A percentile compares a stretch with the other conserved stretches of the same genome.
phyloP scores from a whole-genome alignment of 257 asterid genomes.

The Schizonepeta tenuifolia region DNA sequence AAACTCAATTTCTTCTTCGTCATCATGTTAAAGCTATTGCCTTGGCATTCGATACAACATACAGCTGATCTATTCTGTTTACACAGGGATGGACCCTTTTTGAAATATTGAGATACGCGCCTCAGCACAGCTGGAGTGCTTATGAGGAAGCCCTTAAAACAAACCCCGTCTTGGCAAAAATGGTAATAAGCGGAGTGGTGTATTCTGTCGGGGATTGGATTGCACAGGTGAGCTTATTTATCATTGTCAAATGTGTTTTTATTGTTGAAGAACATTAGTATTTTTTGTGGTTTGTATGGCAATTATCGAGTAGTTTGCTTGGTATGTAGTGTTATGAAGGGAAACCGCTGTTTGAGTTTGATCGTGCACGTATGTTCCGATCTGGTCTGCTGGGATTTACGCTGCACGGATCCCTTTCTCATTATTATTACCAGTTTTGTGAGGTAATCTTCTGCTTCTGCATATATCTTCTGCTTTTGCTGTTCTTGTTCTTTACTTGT shows the following conservation, averaged over 20 bases:
- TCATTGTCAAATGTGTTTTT: neutral
- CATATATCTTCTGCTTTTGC: neutral
- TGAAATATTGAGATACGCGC: constrained; percentile 84
- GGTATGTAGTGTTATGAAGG: constrained; percentile 79
- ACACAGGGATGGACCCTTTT: constrained; percentile 82
- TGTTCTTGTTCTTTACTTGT: constrained; percentile 8
- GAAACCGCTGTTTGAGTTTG: constrained; percentile 78
- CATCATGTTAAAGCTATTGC: neutral
- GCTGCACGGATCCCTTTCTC: constrained; percentile 89
- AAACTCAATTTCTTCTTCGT: neutral
- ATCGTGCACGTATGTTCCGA: constrained; percentile 73
- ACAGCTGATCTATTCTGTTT: constrained; percentile 28
- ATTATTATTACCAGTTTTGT: constrained; percentile 81
- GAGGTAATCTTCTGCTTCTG: constrained; percentile 50
- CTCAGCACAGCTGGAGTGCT: constrained; percentile 88
- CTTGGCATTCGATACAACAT: neutral
- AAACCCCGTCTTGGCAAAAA: constrained; percentile 82
- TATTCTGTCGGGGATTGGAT: constrained; percentile 88
- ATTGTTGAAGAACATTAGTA: neutral
- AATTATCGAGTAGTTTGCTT: neutral
- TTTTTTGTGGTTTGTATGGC: constrained; percentile 2
- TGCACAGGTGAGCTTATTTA: constrained; percentile 65
- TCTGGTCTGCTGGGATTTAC: constrained; percentile 82
- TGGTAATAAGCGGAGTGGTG: constrained; percentile 88
- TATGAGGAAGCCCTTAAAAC: constrained; percentile 83